These are phyloP conservation scores for Ensete ventricosum DNA, from an alignment of 176 grass and related monocot genomes.

Conservation along the genomic window DNA sequence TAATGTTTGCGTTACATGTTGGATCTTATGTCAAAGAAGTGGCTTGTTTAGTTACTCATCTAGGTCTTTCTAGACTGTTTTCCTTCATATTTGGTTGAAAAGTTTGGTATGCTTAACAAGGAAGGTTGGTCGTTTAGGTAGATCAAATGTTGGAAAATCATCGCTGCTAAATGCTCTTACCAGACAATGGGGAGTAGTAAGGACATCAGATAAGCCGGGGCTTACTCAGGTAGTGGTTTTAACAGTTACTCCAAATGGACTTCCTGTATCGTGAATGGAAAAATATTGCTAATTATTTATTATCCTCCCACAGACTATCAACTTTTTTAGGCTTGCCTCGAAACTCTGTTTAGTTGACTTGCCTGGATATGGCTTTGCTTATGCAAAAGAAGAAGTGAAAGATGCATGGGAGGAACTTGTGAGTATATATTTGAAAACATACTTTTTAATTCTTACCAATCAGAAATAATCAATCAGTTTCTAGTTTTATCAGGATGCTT, in stretches of 20 bases:
- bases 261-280: background rate
- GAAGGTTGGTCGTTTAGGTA: slow-evolving; percentile 32
- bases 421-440: slow-evolving; percentile 30
- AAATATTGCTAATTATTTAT: background rate
- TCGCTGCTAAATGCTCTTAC: slow-evolving; percentile 91
- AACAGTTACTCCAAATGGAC: background rate
- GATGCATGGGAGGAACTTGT: slow-evolving; percentile 97
- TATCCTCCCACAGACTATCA: slow-evolving; percentile 51
- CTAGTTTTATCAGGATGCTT: background rate
- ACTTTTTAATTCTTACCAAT: slow-evolving; percentile 4
- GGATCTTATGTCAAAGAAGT: too few relatives aligned
- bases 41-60: background rate
- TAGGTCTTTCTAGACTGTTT: background rate
- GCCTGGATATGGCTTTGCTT: slow-evolving; percentile 98
- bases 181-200: slow-evolving; percentile 91
- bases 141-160: slow-evolving; percentile 89
- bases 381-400: slow-evolving; percentile 97
- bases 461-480: background rate
- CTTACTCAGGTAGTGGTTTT: slow-evolving; percentile 72
- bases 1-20: too few relatives aligned
- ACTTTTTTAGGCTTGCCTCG: slow-evolving; percentile 83
- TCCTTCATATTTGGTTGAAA: background rate
- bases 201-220: slow-evolving; percentile 95
- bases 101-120: background rate
- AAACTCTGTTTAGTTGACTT: slow-evolving; percentile 85